phyloP scores from a whole-genome alignment of 352 stramenopile species.

The Phytophthora tentaculata region DNA sequence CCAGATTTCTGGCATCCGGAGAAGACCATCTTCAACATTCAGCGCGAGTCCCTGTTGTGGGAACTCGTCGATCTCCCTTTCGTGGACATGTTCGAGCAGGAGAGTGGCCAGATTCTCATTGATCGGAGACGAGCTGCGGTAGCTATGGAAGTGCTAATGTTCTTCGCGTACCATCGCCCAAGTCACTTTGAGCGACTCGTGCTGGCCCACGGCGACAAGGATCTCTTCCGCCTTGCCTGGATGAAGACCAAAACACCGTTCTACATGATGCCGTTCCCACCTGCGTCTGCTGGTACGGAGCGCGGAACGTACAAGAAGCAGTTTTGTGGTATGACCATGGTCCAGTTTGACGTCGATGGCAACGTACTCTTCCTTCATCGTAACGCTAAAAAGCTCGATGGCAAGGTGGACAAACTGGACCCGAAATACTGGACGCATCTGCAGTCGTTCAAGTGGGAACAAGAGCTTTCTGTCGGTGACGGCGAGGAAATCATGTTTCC shows the following conservation, averaged over 20 bases:
- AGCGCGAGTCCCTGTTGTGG: constrained; percentile 64
- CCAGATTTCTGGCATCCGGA: constrained; percentile 80
- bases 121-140: constrained; percentile 43
- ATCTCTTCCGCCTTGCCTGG: constrained; percentile 82
- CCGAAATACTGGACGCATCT: constrained; percentile 50
- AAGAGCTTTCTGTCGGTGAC: constrained; percentile 3
- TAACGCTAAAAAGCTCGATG: constrained; percentile 75
- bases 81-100: constrained; percentile 83
- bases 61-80: constrained; percentile 65
- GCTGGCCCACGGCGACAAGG: constrained; percentile 78
- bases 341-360: constrained; percentile 62
- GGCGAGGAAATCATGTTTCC: constrained; percentile 15
- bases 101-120: constrained; percentile 79
- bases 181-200: constrained; percentile 68
- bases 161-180: constrained; percentile 66
- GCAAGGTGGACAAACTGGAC: constrained; percentile 50
- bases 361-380: constrained; percentile 76
- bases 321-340: constrained; percentile 83
- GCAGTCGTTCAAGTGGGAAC: constrained; percentile 52
- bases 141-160: constrained; percentile 63
- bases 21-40: constrained; percentile 78
- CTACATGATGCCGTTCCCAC: constrained; percentile 65
- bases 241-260: constrained; percentile 69
- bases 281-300: constrained; percentile 46
- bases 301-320: constrained; percentile 39